These are phyloP conservation scores for Candida fluviatilis DNA, from an alignment of 805 yeast species.

Conservation along the genomic window DNA sequence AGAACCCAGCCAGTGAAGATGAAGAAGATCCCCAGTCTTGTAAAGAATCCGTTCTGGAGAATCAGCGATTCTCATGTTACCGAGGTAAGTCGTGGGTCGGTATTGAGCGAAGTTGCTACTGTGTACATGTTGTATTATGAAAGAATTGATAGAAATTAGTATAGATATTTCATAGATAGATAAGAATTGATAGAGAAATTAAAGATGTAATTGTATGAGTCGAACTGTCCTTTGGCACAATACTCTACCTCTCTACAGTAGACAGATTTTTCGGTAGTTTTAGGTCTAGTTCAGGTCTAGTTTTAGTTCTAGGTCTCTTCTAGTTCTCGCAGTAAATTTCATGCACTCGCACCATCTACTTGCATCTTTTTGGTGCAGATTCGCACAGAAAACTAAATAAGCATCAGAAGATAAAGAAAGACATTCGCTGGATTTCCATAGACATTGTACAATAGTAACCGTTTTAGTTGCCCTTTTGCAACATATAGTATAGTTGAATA, in stretches of 20 bases:
- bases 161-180: neutral
- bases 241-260: too few relatives aligned
- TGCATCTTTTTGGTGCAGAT: too few relatives aligned
- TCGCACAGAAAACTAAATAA: too few relatives aligned
- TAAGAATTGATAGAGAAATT: neutral
- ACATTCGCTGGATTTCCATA: too few relatives aligned
- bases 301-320: too few relatives aligned
- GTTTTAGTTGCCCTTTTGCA: neutral
- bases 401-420: too few relatives aligned
- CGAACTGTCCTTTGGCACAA: too few relatives aligned
- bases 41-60: constrained; percentile 73
- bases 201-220: too few relatives aligned
- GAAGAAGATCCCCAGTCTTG: constrained; percentile 52
- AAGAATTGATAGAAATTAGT: constrained; percentile 30
- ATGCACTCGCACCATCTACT: too few relatives aligned
- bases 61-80: constrained; percentile 71
- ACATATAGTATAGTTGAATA: neutral
- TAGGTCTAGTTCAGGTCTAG: too few relatives aligned
- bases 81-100: constrained; percentile 56
- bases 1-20: constrained; percentile 26
- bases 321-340: too few relatives aligned
- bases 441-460: neutral
- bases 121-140: constrained; percentile 87
- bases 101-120: constrained; percentile 66
- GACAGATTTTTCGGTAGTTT: too few relatives aligned